These are phyloP conservation scores for Poteriospumella lacustris DNA, from an alignment of 108 stramenopile species.

Conservation along the genomic window DNA sequence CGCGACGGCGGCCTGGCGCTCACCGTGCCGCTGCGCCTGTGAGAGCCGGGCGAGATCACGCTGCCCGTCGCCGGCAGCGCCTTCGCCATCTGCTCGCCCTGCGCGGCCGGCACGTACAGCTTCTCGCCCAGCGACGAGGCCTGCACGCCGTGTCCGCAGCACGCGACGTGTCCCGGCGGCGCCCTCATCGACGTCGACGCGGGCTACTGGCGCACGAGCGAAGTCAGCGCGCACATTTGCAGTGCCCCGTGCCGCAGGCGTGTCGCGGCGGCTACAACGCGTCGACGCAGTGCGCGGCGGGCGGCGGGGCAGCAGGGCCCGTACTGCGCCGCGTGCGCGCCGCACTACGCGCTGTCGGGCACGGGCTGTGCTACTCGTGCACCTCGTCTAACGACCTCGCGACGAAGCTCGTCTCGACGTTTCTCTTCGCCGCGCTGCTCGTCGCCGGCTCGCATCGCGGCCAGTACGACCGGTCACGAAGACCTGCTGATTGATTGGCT, in stretches of 20 bases:
- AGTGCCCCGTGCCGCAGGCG: not conserved
- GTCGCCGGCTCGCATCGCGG: no score
- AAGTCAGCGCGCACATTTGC: not conserved
- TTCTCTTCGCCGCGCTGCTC: not conserved
- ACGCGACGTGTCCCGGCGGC: conserved; percentile 8
- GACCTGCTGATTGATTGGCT: no score
- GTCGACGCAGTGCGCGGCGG: not conserved
- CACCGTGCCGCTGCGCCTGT: no score
- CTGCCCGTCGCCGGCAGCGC: not conserved
- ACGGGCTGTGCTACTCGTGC: not conserved
- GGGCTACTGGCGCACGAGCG: not conserved
- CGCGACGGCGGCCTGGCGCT: no score
- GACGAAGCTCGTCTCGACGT: not conserved
- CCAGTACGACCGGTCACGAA: no score
- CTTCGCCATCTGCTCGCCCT: not conserved
- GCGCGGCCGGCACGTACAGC: not conserved
- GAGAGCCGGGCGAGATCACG: not conserved
- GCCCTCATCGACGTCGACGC: not conserved
- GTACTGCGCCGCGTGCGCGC: not conserved
- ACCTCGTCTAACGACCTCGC: not conserved
- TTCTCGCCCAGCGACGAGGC: not conserved
- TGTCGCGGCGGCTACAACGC: not conserved
- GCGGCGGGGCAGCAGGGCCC: not conserved
- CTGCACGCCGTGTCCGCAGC: not conserved
- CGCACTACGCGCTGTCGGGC: not conserved